Conservation (phyloP, 768 basidiomycete species). For the Mrakia frigida region DNA sequence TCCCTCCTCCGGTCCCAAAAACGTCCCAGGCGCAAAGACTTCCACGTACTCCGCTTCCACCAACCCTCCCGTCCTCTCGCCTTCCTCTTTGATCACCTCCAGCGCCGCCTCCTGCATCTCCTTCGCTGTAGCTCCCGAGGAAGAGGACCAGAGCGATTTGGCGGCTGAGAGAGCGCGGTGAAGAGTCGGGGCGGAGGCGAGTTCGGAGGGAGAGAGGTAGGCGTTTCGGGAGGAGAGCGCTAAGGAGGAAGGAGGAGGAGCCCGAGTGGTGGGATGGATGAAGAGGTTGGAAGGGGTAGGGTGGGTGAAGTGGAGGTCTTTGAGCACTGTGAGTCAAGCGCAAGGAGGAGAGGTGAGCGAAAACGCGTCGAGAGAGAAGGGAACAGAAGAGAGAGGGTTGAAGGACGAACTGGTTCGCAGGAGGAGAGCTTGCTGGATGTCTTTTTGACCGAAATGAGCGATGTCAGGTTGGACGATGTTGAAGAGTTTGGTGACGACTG, state of each 20-base stretch:
- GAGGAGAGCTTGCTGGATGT: slow-evolving; percentile 91
- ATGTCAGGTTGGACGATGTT: slow-evolving; percentile 86
- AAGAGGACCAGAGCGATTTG: slow-evolving; percentile 53
- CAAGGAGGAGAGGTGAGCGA: not conserved
- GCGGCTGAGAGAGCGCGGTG: slow-evolving; percentile 63
- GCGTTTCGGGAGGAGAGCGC: slow-evolving; percentile 89
- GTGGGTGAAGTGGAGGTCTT: slow-evolving; percentile 74
- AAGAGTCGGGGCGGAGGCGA: slow-evolving; percentile 62
- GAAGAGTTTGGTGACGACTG: slow-evolving; percentile 90
- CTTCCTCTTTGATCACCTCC: slow-evolving; percentile 39
- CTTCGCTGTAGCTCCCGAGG: slow-evolving; percentile 35
- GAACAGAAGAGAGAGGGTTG: not conserved
- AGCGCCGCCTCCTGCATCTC: slow-evolving; percentile 35
- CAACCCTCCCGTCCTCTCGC: slow-evolving; percentile 46
- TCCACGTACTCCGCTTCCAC: slow-evolving; percentile 78
- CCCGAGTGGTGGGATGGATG: slow-evolving; percentile 78
- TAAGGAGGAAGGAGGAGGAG: slow-evolving; percentile 55
- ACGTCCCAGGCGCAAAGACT: slow-evolving; percentile 73
- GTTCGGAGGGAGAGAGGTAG: slow-evolving; percentile 65
- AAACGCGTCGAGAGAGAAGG: not conserved
- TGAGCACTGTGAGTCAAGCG: slow-evolving; percentile 48
- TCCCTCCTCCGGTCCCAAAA: slow-evolving; percentile 56
- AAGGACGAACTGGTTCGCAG: slow-evolving; percentile 49
- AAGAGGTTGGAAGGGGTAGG: slow-evolving; percentile 69
- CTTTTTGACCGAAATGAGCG: slow-evolving; percentile 96